Conservation (phyloP, 2,329 filamentous ascomycete genomes). For the Metarhizium guizhouense region DNA sequence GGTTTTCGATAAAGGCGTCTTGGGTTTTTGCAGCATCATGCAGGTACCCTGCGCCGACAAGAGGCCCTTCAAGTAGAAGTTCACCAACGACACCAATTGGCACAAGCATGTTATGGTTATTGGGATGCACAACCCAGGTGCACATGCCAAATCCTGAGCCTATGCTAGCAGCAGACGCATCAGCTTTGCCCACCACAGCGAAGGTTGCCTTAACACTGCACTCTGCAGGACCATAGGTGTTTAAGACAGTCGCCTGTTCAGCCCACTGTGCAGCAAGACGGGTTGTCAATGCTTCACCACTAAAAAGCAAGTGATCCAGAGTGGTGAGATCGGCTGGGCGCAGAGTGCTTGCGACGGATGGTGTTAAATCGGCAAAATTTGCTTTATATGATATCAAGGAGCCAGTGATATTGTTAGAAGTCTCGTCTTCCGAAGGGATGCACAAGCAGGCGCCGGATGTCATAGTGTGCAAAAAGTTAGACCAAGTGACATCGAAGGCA, state of each 20-base stretch:
- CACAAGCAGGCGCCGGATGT: constrained; percentile 7
- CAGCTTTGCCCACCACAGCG: neutral
- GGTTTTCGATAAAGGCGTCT: constrained; percentile 32
- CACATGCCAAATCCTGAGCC: constrained; percentile 2
- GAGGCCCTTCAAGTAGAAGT: constrained; percentile 30
- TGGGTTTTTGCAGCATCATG: constrained; percentile 35
- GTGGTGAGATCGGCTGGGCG: neutral
- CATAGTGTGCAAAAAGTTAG: constrained; percentile 6
- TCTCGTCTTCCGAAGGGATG: constrained; percentile 23
- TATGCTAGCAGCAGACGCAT: constrained; percentile 1
- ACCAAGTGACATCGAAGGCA: constrained; percentile 8
- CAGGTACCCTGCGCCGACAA: constrained; percentile 40
- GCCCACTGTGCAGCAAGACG: constrained; percentile 2
- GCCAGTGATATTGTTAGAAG: constrained; percentile 35
- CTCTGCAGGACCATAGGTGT: constrained; percentile 6
- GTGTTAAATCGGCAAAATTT: constrained; percentile 37
- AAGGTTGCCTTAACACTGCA: constrained; percentile 4
- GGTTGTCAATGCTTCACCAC: constrained; percentile 3
- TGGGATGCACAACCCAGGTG: constrained; percentile 4
- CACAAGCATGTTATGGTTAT: constrained; percentile 10
- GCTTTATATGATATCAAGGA: constrained; percentile 28
- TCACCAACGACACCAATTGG: constrained; percentile 26
- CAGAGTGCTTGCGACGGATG: constrained; percentile 28
- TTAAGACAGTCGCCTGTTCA: neutral
- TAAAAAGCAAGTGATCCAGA: neutral